Percentiles rank a stretch among this genome's conserved stretches.
Conservation (phyloP, 2,329 filamentous ascomycete species). For the Orbilia javanica region DNA sequence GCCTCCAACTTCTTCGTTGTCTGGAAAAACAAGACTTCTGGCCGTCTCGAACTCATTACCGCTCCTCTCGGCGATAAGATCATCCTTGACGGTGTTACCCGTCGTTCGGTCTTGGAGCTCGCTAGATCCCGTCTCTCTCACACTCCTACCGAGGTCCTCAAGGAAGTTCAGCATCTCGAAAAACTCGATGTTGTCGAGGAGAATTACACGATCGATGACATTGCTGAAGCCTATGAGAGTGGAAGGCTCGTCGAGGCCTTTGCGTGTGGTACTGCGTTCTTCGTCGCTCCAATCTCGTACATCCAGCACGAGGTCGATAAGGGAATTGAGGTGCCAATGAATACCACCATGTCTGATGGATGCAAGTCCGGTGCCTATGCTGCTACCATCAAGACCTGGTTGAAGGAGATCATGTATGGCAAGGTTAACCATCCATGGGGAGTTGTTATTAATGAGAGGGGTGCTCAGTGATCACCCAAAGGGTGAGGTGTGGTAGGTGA, state of each 20-base stretch:
- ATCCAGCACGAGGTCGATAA: conserved; percentile 75
- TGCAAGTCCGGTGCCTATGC: conserved; percentile 70
- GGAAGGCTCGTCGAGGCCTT: conserved; percentile 86
- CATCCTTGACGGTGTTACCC: conserved; percentile 90
- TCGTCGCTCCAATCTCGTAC: conserved; percentile 76
- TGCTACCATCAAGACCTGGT: conserved; percentile 74
- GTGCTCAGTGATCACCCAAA: conserved; percentile 18
- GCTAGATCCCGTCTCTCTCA: conserved; percentile 73
- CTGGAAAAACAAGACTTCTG: conserved; percentile 75
- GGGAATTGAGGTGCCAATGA: conserved; percentile 74
- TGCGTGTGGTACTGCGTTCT: conserved; percentile 87
- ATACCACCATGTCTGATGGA: conserved; percentile 67
- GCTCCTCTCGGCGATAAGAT: conserved; percentile 84
- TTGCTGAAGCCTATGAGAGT: conserved; percentile 78
- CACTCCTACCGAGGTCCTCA: conserved; percentile 64
- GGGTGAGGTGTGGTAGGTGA: neutral
- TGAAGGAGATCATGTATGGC: conserved; percentile 81
- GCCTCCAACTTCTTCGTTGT: conserved; percentile 93
- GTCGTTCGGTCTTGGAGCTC: conserved; percentile 81
- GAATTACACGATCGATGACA: conserved; percentile 83
- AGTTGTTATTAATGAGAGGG: conserved; percentile 74
- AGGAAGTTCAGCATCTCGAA: conserved; percentile 63
- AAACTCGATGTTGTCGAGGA: conserved; percentile 81
- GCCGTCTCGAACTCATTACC: conserved; percentile 79
- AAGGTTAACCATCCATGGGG: conserved; percentile 77